Evolutionary conservation across 306 rosid genomes (phyloP), one percentile per base, ranked within the genome.

Genomic region (Rubus idaeus): DNA sequence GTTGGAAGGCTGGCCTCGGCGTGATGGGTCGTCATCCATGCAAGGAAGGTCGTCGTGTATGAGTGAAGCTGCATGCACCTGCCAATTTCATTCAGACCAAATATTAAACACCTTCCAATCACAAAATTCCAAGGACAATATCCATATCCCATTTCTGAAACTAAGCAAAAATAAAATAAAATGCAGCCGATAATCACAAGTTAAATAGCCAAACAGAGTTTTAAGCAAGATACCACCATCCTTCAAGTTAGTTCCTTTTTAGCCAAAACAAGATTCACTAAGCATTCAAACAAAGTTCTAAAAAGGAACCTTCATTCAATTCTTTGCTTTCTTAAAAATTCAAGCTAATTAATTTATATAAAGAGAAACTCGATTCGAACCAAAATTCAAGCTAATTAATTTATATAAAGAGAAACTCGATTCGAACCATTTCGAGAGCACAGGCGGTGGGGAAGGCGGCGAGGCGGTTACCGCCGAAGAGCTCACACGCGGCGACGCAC

Each of bases 361-460:
- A 47, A 26, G 61, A 55, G 10, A 64, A 46, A 51, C 44, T 6
- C 12, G 10, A 45, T 63, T 40, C 49, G 21, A 82, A 94, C 97
- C 99, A 95, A 39, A 73, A 1, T 70, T 55, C 41, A 53, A 35
- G 21, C 8, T 56, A 55, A 56, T 12, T 13, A 39, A 14, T 64
- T 64, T 39, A 26, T 35, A 42, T 6, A 47, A 47, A 26, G 61
- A 55, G 10, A 64, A 46, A 51, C 44, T 6, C 12, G 10, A 45
- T 63, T 40, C 49, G 21, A 82, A 94, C 97, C 99, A 95, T 95
- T 88, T 95, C 97, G 39, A 95, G 97, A 60, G 99, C 97, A 69
- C 97, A 92, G 41, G 97, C 97, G 42, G 97, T 95, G 79, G 97
- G 99, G 81, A 89, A 95, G 20, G 99, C 97, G 9, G 96, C 97